A percentile compares a stretch with the other conserved stretches of the same genome.
Conservation (phyloP, 257 asterid species). For the Buddleja alternifolia region DNA sequence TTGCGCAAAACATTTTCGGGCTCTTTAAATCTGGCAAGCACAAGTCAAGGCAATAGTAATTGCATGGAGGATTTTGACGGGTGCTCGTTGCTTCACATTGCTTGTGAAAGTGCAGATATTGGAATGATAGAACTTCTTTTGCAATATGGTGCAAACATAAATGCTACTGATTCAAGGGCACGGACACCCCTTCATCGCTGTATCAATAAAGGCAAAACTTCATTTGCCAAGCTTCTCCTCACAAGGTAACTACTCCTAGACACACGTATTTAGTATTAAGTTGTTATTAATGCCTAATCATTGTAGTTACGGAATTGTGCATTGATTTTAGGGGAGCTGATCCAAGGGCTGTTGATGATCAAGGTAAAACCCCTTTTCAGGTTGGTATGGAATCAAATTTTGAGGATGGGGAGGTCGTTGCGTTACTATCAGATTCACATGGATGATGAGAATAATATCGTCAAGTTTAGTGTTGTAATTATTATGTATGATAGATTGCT, state of each 20-base stretch:
- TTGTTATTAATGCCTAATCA: too few species aligned
- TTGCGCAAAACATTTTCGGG: constrained; percentile 36
- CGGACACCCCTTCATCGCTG: constrained; percentile 85
- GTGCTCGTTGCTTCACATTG: constrained; percentile 86
- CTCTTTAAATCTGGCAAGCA: constrained; percentile 40
- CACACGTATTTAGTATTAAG: too few species aligned
- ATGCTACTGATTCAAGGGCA: constrained; percentile 70
- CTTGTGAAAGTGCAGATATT: constrained; percentile 86
- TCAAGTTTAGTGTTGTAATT: constrained; percentile 50
- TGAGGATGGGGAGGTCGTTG: constrained; percentile 71
- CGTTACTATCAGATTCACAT: constrained; percentile 55
- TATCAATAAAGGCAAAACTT: constrained; percentile 61
- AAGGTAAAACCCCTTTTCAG: constrained; percentile 63
- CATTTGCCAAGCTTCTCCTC: constrained; percentile 77
- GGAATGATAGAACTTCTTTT: constrained; percentile 98
- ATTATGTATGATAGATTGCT: constrained; percentile 40
- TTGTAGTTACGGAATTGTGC: background rate
- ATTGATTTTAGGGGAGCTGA: constrained; percentile 82
- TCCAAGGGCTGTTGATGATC: constrained; percentile 62
- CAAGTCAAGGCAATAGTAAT: constrained; percentile 44
- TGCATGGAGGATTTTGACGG: constrained; percentile 54
- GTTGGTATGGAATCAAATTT: constrained; percentile 68
- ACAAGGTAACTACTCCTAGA: constrained; percentile 54
- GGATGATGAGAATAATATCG: constrained; percentile 28
- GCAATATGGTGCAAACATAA: constrained; percentile 89